phyloP scores from a whole-genome alignment of 768 basidiomycete species.

The Vararia minispora region DNA sequence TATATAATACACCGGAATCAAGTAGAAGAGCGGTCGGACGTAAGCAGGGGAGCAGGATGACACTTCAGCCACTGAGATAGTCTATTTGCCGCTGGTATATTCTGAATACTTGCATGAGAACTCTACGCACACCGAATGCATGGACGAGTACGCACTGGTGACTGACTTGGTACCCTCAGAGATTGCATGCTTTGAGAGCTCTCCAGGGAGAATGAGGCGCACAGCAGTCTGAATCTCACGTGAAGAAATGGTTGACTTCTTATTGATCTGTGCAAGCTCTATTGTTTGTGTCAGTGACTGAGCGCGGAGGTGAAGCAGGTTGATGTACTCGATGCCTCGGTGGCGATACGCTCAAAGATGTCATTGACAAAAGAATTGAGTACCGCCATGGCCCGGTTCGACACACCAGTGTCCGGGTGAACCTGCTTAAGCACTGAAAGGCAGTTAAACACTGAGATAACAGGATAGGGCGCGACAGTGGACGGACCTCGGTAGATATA shows the following conservation, averaged over 20 bases:
- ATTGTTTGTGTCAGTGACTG: constrained; percentile 2
- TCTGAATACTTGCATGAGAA: constrained; percentile 28
- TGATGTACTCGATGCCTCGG: constrained; percentile 55
- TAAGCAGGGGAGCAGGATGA: no score
- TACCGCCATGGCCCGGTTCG: constrained; percentile 81
- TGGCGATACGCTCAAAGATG: constrained; percentile 73
- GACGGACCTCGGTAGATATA: constrained; percentile 73
- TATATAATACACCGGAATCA: neutral
- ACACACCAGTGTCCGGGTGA: constrained; percentile 90
- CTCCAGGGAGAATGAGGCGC: constrained; percentile 74
- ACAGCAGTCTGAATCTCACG: constrained; percentile 84
- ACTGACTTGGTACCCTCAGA: constrained; percentile 74
- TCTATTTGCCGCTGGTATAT: no score
- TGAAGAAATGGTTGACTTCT: constrained; percentile 87
- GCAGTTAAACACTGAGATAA: neutral
- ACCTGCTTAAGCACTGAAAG: constrained; percentile 74
- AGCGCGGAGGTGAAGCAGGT: neutral
- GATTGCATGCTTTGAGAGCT: constrained; percentile 82
- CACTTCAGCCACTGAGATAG: no score
- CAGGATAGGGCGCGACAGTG: neutral
- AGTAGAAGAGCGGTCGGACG: no score
- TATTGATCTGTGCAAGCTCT: constrained; percentile 79
- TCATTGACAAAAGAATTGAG: constrained; percentile 80
- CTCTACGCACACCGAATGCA: constrained; percentile 24
- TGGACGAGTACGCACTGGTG: constrained; percentile 37